phyloP scores from a whole-genome alignment of 2,329 filamentous ascomycete genomes.

The Nemania sp. region DNA sequence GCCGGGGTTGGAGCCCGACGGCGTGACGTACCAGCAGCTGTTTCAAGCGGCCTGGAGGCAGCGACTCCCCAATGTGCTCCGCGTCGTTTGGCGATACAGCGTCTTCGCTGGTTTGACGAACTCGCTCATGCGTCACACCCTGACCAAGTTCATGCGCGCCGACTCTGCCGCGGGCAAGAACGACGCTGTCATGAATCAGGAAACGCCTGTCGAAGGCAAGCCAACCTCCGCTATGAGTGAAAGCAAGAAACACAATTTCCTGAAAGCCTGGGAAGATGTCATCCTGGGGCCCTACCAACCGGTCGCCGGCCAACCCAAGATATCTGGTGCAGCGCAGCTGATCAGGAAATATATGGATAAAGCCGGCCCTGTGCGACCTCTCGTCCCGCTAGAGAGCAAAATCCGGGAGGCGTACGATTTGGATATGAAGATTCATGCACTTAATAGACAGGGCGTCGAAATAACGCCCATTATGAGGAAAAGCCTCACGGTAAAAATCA shows the following conservation, averaged over 20 bases:
- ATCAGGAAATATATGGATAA: constrained; percentile 26
- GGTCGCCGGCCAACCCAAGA: too few relatives aligned
- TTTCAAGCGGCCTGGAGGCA: constrained; percentile 35
- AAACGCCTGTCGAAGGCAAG: too few relatives aligned
- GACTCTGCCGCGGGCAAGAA: constrained; percentile 1
- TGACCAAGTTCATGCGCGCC: constrained; percentile 29
- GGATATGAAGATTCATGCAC: constrained; percentile 35
- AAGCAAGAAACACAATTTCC: constrained; percentile 20
- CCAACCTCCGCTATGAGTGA: background rate
- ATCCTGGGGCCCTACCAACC: constrained; percentile 31
- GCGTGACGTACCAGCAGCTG: constrained; percentile 35
- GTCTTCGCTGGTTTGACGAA: constrained; percentile 23
- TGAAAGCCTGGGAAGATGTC: constrained; percentile 37
- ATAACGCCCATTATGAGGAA: constrained; percentile 26
- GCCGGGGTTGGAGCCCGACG: constrained; percentile 26
- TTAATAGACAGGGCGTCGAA: constrained; percentile 25
- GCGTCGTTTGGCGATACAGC: constrained; percentile 40
- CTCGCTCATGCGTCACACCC: constrained; percentile 30
- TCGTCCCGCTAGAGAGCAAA: constrained; percentile 27
- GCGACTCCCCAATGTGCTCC: constrained; percentile 38
- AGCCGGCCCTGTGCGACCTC: constrained; percentile 19
- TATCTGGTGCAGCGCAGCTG: constrained; percentile 15
- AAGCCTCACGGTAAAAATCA: constrained; percentile 34
- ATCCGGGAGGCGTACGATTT: constrained; percentile 35
- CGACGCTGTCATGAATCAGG: too few relatives aligned